Evolutionary conservation across 225 moss, liverwort and hornwort genomes (phyloP).

Genomic region (Physcomitrellopsis africana): DNA sequence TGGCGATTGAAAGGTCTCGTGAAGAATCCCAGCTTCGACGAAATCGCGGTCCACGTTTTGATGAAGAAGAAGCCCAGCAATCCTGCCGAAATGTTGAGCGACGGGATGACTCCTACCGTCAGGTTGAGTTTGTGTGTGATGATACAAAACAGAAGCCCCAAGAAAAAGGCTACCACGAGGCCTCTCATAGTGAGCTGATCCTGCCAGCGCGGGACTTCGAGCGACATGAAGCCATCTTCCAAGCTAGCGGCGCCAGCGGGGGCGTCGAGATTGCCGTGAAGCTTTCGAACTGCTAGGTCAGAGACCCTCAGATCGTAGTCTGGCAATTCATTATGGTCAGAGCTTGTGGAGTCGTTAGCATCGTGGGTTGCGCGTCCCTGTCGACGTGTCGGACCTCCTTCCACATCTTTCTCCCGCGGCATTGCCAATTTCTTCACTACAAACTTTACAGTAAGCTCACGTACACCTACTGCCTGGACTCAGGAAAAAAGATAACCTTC

Average conservation of each 20-base stretch:
- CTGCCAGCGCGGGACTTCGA: too few species aligned
- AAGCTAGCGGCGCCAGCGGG: constrained; percentile 5
- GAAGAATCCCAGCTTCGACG: constrained; percentile 48
- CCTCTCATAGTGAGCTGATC: too few species aligned
- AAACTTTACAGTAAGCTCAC: not conserved
- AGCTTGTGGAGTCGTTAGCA: constrained; percentile 5
- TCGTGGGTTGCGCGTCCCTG: constrained; percentile 19
- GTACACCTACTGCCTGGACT: constrained; percentile 16
- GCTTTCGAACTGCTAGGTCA: too few species aligned
- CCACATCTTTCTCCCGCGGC: constrained; percentile 28
- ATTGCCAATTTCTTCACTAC: constrained; percentile 16
- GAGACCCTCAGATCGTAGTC: constrained; percentile 31
- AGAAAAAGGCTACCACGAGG: constrained; percentile 49
- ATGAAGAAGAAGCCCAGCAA: constrained; percentile 82
- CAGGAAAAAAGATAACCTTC: not conserved
- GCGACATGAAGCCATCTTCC: constrained; percentile 61
- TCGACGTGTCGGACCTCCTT: constrained; percentile 41
- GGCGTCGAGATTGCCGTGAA: constrained; percentile 15
- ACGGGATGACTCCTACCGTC: constrained; percentile 90
- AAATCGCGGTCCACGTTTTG: constrained; percentile 43
- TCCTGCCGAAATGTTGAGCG: constrained; percentile 83
- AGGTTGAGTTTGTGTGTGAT: constrained; percentile 86
- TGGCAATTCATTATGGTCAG: constrained; percentile 29
- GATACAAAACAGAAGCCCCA: constrained; percentile 69
- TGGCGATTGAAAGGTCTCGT: constrained; percentile 86